These are phyloP conservation scores for Fusarium sp. DNA, from an alignment of 2,329 filamentous ascomycete genomes.

Conservation along the genomic window DNA sequence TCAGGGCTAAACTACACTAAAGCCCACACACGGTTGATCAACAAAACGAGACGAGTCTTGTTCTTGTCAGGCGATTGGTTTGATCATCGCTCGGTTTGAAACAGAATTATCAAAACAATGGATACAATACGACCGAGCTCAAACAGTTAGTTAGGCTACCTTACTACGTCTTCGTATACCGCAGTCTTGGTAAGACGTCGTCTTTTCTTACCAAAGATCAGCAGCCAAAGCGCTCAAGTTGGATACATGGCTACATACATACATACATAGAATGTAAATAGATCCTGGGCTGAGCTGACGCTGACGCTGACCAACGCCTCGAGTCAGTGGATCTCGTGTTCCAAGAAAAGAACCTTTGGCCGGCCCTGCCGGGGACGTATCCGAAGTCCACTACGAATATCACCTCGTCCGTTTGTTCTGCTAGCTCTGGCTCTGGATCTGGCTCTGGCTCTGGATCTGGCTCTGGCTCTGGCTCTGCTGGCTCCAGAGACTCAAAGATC, in stretches of 20 bases:
- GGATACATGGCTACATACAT: too few relatives aligned
- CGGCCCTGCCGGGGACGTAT: slow-evolving; percentile 28
- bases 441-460: background rate
- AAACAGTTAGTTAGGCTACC: too few relatives aligned
- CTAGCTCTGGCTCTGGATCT: background rate
- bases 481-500: slow-evolving; percentile 1
- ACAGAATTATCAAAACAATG: background rate
- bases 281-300: background rate
- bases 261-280: too few relatives aligned
- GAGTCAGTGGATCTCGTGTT: slow-evolving; percentile 28
- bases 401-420: slow-evolving; percentile 28
- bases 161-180: slow-evolving; percentile 3
- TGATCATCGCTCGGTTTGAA: background rate
- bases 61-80: background rate
- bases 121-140: slow-evolving; percentile 2
- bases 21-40: background rate
- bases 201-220: slow-evolving; percentile 18
- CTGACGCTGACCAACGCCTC: slow-evolving; percentile 27
- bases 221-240: slow-evolving; percentile 12
- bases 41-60: too few relatives aligned
- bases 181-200: slow-evolving; percentile 23
- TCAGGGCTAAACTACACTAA: slow-evolving; percentile 1
- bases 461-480: background rate
- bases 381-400: slow-evolving; percentile 25
- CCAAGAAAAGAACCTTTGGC: slow-evolving; percentile 32